Evolutionary conservation across 2,329 filamentous ascomycete genomes (phyloP), one percentile per base, ranked within the genome.

Genomic region (Pseudonectria foliicola): DNA sequence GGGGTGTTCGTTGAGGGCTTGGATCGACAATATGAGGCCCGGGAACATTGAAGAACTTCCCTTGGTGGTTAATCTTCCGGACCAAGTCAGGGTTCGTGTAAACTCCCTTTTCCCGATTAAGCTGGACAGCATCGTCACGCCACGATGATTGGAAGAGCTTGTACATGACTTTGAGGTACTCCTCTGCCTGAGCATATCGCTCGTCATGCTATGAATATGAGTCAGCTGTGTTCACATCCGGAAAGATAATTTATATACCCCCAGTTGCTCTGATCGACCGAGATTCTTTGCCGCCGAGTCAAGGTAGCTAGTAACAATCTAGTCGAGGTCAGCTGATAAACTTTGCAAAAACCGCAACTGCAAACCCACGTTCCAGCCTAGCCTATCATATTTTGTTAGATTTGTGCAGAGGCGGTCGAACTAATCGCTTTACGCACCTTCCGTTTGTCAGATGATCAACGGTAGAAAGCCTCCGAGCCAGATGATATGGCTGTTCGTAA

Each of bases 401-500:
- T 15, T n/a, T 8, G 6, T 2, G 1, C 23, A 5, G n/a, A 5
- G 5, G 6, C 1, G 3, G 1, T 10, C 1, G 3, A 21, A 8
- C 5, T n/a, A n/a, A n/a, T 4, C 1, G 3, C 12, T 13, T 8
- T 7, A 37, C 50, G 23, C 53, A 67, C 58, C 80, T 66, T 34
- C 80, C 79, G 37, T 75, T 74, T 1, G 71, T 79, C 4, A 85
- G 60, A 52, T 85, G 81, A 48, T 85, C 81, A 0, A 82, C 65
- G 0, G 80, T 85, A 0, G 75, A 79, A 13, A 85, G 53, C 10
- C 80, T 62, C 25, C 81, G 61, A 0, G 81, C 81, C 14, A 85
- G 62, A 46, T 82, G 76, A 50, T 82, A 85, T 0, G 81, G 81
- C 48, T 79, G 73, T 50, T 85, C 80, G 40, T 85, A 85, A 0